phyloP scores from a whole-genome alignment of 148 eudicot species.

The Arctostaphylos glauca region DNA sequence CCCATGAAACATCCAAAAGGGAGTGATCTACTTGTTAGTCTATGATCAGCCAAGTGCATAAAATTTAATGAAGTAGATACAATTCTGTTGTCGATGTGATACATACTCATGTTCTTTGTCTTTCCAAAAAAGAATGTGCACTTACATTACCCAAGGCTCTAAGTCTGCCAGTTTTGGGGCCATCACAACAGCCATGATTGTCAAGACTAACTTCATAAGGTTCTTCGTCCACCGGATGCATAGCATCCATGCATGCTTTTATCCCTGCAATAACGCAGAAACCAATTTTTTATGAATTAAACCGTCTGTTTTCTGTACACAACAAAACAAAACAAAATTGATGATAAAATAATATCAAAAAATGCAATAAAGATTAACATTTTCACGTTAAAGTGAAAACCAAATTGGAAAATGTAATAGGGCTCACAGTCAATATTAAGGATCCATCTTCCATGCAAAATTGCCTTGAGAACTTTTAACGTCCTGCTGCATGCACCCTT shows the following conservation, averaged over 20 bases:
- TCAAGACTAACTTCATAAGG: slow-evolving; percentile 68
- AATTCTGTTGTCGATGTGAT: neutral
- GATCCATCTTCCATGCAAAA: no score
- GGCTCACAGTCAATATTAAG: no score
- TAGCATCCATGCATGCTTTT: slow-evolving; percentile 56
- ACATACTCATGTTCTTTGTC: neutral
- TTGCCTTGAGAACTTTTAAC: no score
- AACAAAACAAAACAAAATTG: neutral
- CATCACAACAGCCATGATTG: slow-evolving; percentile 66
- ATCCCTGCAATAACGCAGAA: slow-evolving; percentile 49
- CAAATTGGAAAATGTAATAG: no score
- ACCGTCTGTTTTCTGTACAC: neutral
- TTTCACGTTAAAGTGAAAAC: no score
- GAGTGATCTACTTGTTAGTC: neutral
- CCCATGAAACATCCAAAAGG: neutral
- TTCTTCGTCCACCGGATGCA: slow-evolving; percentile 59
- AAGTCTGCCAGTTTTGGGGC: slow-evolving; percentile 80
- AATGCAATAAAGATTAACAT: neutral
- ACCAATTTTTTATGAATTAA: no score
- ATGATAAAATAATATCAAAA: neutral
- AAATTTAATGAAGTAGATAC: neutral
- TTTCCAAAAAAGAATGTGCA: neutral
- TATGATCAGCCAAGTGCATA: neutral
- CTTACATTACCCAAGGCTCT: slow-evolving; percentile 55
- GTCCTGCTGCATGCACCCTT: no score